These are phyloP conservation scores for Vitis labrusca DNA, from an alignment of 164 flowering plant species.

Conservation along the genomic window DNA sequence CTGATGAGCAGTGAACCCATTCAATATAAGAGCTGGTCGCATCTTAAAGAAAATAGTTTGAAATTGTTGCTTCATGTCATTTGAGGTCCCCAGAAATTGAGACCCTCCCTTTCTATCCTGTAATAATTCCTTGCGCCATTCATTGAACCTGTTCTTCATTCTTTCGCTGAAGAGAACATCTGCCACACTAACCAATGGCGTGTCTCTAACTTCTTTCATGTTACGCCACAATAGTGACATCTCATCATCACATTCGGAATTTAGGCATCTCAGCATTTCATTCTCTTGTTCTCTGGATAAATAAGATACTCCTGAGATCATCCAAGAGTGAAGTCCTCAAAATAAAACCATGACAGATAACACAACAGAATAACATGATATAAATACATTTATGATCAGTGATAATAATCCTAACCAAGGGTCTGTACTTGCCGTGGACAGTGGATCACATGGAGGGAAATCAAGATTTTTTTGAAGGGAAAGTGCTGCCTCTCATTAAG, in stretches of 20 bases:
- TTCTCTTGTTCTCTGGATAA: constrained; percentile 92
- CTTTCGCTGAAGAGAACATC: constrained; percentile 81
- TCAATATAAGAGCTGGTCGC: constrained; percentile 75
- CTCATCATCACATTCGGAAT: constrained; percentile 30
- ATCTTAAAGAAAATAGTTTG: constrained; percentile 64
- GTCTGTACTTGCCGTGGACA: too few relatives aligned
- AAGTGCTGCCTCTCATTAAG: too few relatives aligned
- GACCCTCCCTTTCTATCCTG: constrained; percentile 18
- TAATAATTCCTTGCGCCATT: constrained; percentile 67
- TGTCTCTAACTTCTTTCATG: constrained; percentile 32
- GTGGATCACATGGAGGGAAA: too few relatives aligned
- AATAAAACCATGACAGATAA: constrained; percentile 4
- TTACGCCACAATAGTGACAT: constrained; percentile 17
- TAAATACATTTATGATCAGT: not conserved
- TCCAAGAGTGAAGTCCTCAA: constrained; percentile 36
- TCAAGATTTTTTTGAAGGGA: too few relatives aligned
- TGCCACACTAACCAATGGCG: constrained; percentile 42
- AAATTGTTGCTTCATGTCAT: constrained; percentile 39
- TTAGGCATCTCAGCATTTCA: constrained; percentile 47
- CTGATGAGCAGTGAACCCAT: constrained; percentile 81
- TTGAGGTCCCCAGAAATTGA: constrained; percentile 26
- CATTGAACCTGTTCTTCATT: constrained; percentile 58
- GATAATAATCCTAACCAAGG: not conserved
- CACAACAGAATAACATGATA: not conserved
- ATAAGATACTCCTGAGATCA: constrained; percentile 93